phyloP scores from a whole-genome alignment of 108 stramenopile genomes.

The Schizochytrium sp. region DNA sequence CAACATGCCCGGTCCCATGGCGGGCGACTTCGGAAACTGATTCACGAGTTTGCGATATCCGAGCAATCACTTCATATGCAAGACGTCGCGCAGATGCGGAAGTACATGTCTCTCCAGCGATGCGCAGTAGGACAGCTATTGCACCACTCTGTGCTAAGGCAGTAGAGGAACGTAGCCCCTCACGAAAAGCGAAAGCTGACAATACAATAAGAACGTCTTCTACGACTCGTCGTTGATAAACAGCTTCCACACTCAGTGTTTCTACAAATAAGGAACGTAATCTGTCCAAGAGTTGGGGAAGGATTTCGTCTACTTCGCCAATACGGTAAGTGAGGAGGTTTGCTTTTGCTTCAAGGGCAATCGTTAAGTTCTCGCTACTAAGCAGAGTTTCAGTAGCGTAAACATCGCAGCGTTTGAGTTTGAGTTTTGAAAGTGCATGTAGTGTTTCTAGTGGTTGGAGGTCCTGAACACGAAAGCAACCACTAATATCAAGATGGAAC shows the following conservation, averaged over 20 bases:
- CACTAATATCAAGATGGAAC: conserved; percentile 37
- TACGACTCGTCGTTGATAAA: neutral
- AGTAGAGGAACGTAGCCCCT: conserved; percentile 16
- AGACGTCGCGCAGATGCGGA: neutral
- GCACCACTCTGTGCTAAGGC: neutral
- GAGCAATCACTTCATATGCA: neutral
- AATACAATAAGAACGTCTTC: neutral
- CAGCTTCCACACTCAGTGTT: neutral
- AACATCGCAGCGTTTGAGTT: conserved; percentile 29
- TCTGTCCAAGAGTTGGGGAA: neutral
- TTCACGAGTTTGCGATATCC: conserved; percentile 29
- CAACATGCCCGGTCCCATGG: neutral
- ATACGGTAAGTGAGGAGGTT: neutral
- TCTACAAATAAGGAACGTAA: neutral
- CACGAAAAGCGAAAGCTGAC: neutral
- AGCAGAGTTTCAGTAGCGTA: neutral
- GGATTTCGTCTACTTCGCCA: neutral
- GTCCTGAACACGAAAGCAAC: neutral
- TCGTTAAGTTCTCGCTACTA: neutral
- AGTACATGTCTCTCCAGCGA: neutral
- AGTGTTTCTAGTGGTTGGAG: conserved; percentile 4
- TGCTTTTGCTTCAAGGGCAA: conserved; percentile 11
- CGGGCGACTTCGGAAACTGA: conserved; percentile 17
- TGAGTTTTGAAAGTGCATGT: neutral
- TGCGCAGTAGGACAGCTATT: neutral